Evolutionary conservation across 2,329 filamentous ascomycete species (phyloP).

Genomic region (Cercospora sp.): DNA sequence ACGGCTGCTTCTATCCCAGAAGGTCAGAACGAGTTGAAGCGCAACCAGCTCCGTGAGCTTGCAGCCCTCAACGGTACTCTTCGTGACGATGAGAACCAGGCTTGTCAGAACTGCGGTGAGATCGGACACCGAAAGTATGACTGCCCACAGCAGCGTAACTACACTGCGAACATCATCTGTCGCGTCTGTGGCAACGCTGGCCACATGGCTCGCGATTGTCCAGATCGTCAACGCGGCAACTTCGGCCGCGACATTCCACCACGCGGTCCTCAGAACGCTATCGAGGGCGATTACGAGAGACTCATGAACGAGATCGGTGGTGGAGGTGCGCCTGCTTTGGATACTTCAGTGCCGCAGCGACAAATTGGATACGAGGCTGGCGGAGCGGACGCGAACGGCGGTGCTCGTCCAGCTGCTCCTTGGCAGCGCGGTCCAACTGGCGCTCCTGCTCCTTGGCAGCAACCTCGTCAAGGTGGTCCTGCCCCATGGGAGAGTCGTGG

Average conservation of each 20-base stretch:
- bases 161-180: slow-evolving; percentile 98
- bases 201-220: slow-evolving; percentile 97
- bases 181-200: slow-evolving; percentile 96
- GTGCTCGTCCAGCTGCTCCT: slow-evolving; percentile 47
- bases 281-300: slow-evolving; percentile 94
- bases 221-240: slow-evolving; percentile 84
- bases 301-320: slow-evolving; percentile 96
- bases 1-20: slow-evolving; percentile 98
- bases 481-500: slow-evolving; percentile 41
- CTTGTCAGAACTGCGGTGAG: slow-evolving; percentile 98
- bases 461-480: slow-evolving; percentile 28
- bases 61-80: slow-evolving; percentile 98
- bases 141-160: slow-evolving; percentile 96
- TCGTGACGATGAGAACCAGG: slow-evolving; percentile 98
- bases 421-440: slow-evolving; percentile 36
- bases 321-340: slow-evolving; percentile 38
- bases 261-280: slow-evolving; percentile 62
- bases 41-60: slow-evolving; percentile 96
- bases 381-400: slow-evolving; percentile 60
- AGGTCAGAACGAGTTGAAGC: slow-evolving; percentile 97
- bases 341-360: slow-evolving; percentile 62
- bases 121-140: slow-evolving; percentile 99
- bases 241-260: slow-evolving; percentile 79
- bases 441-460: slow-evolving; percentile 42
- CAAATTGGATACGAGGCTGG: slow-evolving; percentile 85